phyloP scores from a whole-genome alignment of 2,329 filamentous ascomycete genomes.

The Fusarium verrucosum region DNA sequence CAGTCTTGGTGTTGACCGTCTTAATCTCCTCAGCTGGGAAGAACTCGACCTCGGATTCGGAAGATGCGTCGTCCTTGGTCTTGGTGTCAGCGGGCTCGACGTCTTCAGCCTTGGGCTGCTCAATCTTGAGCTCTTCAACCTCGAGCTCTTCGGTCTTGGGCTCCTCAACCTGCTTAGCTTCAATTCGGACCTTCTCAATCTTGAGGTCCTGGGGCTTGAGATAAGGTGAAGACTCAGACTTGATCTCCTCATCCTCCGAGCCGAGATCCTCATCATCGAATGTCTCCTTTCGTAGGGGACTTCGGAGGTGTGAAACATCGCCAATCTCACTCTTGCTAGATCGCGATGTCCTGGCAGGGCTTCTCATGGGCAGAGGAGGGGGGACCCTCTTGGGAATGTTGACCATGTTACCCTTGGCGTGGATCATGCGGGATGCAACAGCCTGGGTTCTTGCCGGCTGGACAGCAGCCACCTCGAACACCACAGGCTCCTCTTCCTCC shows the following conservation, averaged over 20 bases:
- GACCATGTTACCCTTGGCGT: constrained; percentile 80
- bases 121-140: background rate
- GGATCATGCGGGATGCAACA: constrained; percentile 71
- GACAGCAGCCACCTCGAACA: constrained; percentile 72
- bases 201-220: constrained; percentile 35
- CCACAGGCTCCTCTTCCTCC: constrained; percentile 67
- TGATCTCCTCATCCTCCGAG: constrained; percentile 37
- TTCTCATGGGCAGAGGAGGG: constrained; percentile 80
- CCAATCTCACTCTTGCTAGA: constrained; percentile 64
- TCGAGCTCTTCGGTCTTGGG: background rate
- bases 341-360: constrained; percentile 70
- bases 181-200: constrained; percentile 27
- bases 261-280: constrained; percentile 52
- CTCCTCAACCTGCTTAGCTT: constrained; percentile 16
- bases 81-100: background rate
- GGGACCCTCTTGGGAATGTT: constrained; percentile 83
- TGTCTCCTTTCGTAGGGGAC: constrained; percentile 61
- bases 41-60: constrained; percentile 38
- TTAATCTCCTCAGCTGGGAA: constrained; percentile 33
- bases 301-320: constrained; percentile 63
- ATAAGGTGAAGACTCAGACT: constrained; percentile 34
- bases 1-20: background rate
- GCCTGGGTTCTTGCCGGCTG: constrained; percentile 65
- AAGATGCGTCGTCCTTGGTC: constrained; percentile 18
- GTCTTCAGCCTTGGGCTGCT: background rate